Conservation (phyloP, 192 early-diverging fungal genomes). For the Umbelopsis vinacea region DNA sequence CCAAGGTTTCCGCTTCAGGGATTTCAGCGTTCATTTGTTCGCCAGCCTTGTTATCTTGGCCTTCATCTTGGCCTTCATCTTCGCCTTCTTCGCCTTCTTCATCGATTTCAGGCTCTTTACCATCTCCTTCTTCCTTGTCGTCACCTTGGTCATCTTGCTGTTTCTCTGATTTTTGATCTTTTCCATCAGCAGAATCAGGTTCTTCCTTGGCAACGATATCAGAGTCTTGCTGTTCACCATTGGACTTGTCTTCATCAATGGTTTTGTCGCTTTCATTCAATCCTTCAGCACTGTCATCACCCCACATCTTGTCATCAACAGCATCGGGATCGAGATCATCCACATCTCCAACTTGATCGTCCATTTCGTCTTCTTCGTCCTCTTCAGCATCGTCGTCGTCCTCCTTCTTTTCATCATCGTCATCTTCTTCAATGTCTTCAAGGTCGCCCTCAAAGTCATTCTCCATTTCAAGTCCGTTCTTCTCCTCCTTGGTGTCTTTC, state of each 20-base stretch:
- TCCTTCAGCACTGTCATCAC: conserved; percentile 71
- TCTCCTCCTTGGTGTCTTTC: conserved; percentile 77
- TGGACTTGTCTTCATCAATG: conserved; percentile 59
- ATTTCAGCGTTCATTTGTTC: conserved; percentile 56
- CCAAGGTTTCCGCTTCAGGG: conserved; percentile 75
- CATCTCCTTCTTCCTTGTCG: conserved; percentile 54
- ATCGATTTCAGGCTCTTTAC: conserved; percentile 53
- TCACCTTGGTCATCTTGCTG: conserved; percentile 45
- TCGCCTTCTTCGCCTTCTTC: conserved; percentile 47
- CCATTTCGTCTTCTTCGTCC: conserved; percentile 74
- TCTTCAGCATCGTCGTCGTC: conserved; percentile 71
- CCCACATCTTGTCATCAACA: conserved; percentile 98
- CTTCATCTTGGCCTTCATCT: conserved; percentile 38
- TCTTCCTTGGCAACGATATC: conserved; percentile 70
- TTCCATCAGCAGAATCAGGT: conserved; percentile 45
- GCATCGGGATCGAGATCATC: conserved; percentile 85
- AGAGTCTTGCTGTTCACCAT: conserved; percentile 54
- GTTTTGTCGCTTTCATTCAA: conserved; percentile 72
- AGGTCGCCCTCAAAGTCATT: conserved; percentile 93
- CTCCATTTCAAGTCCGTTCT: conserved; percentile 92
- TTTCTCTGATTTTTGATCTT: conserved; percentile 45
- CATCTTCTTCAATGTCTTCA: conserved; percentile 82
- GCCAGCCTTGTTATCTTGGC: conserved; percentile 50
- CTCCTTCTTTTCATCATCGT: conserved; percentile 52
- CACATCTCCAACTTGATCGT: conserved; percentile 92